These are phyloP conservation scores for Ephemerocybe angulata DNA, from an alignment of 768 basidiomycete genomes.

Conservation along the genomic window DNA sequence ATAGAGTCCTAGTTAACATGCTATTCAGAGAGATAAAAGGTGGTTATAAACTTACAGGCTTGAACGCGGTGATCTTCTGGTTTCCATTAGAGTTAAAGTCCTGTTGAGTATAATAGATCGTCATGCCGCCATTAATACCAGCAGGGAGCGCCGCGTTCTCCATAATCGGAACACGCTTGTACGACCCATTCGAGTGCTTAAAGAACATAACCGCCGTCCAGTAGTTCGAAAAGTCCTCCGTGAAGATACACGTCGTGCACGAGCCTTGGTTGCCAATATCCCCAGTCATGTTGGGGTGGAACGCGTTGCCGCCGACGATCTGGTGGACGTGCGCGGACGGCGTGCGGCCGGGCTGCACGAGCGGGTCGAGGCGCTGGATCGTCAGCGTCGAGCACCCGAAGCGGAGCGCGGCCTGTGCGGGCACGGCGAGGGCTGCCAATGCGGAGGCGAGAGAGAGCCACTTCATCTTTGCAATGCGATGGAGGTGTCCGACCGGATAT, in stretches of 20 bases:
- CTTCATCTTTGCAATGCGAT: conserved; percentile 3
- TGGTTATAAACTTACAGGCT: background rate
- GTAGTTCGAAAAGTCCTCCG: conserved; percentile 9
- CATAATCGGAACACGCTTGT: conserved; percentile 9
- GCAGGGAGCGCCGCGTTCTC: conserved; percentile 5
- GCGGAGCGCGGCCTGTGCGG: conserved; percentile 7
- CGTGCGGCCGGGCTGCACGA: conserved; percentile 6
- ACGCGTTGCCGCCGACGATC: conserved; percentile 9
- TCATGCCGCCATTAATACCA: conserved; percentile 8
- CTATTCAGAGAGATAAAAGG: background rate
- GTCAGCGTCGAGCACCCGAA: conserved; percentile 10
- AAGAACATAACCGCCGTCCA: conserved; percentile 9
- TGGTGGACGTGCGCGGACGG: conserved; percentile 9
- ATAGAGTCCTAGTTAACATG: background rate
- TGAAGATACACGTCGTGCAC: conserved; percentile 8
- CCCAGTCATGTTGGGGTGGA: conserved; percentile 10
- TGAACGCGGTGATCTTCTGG: conserved; percentile 1
- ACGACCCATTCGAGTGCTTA: conserved; percentile 6
- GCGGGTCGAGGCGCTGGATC: conserved; percentile 9
- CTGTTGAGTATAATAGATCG: conserved; percentile 8
- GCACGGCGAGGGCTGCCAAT: background rate
- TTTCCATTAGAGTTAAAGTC: conserved; percentile 6
- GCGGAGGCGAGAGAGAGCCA: conserved; percentile 7
- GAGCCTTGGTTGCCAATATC: conserved; percentile 7
- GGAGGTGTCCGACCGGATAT: background rate